phyloP scores from a whole-genome alignment of 495 filamentous ascomycete genomes.

The Corynascus novoguineensis region DNA sequence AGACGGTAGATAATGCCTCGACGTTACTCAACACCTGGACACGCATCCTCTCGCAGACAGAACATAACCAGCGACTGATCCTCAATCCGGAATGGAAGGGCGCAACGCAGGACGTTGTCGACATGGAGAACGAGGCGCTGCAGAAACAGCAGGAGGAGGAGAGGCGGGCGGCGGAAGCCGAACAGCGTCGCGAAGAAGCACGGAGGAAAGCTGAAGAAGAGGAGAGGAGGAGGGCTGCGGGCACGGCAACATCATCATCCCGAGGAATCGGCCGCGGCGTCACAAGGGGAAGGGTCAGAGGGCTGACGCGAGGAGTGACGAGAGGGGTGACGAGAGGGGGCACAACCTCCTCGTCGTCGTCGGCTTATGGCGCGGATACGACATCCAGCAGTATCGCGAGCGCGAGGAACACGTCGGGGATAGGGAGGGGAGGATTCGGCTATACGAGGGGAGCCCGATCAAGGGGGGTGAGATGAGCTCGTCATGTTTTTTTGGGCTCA shows the following conservation, averaged over 20 bases:
- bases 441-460: constrained; percentile 21
- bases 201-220: constrained; percentile 67
- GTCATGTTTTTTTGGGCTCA: not conserved
- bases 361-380: constrained; percentile 28
- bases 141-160: constrained; percentile 67
- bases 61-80: constrained; percentile 91
- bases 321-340: constrained; percentile 8
- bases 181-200: constrained; percentile 67
- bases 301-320: constrained; percentile 3
- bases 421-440: constrained; percentile 32
- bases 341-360: constrained; percentile 20
- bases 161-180: constrained; percentile 66
- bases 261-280: constrained; percentile 25
- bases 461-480: constrained; percentile 10
- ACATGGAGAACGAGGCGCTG: constrained; percentile 71
- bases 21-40: constrained; percentile 95
- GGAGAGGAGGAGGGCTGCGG: constrained; percentile 49
- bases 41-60: constrained; percentile 89
- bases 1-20: constrained; percentile 80
- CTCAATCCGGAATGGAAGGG: constrained; percentile 87
- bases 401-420: constrained; percentile 36
- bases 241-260: constrained; percentile 31
- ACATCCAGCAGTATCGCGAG: constrained; percentile 28
- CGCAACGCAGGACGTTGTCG: constrained; percentile 72
- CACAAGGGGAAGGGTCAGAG: constrained; percentile 19